A percentile compares a stretch with the other conserved stretches of the same genome.
Conservation (phyloP, 176 grass and related monocot species). For the Avena eriantha region DNA sequence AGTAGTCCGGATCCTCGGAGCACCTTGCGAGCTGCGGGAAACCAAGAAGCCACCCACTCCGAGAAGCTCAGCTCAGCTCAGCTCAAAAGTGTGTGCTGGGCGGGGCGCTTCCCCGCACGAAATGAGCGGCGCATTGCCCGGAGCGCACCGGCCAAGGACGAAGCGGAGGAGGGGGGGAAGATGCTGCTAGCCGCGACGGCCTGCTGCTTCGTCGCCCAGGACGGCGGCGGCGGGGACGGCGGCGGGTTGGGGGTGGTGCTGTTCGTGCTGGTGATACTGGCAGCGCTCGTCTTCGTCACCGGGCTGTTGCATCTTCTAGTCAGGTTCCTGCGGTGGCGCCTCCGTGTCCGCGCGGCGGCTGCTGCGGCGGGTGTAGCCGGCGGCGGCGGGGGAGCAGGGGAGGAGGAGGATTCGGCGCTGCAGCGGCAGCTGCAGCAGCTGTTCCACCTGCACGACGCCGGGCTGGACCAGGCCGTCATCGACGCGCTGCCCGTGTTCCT, state of each 20-base stretch:
- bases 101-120: slow-evolving; percentile 30
- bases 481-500: slow-evolving; percentile 95
- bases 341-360: slow-evolving; percentile 16
- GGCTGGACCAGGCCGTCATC: slow-evolving; percentile 90
- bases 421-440: slow-evolving; percentile 93
- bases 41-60: slow-evolving; percentile 36
- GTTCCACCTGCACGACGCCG: slow-evolving; percentile 85
- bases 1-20: slow-evolving; percentile 38
- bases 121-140: slow-evolving; percentile 46
- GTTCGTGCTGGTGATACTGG: slow-evolving; percentile 64
- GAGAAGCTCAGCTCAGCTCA: slow-evolving; percentile 15
- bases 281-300: slow-evolving; percentile 65
- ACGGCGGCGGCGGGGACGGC: neutral
- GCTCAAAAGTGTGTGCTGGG: too few relatives aligned
- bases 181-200: slow-evolving; percentile 13
- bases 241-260: slow-evolving; percentile 54
- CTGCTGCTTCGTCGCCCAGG: neutral
- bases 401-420: slow-evolving; percentile 43
- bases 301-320: slow-evolving; percentile 74
- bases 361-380: neutral
- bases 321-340: slow-evolving; percentile 56
- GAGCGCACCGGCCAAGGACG: slow-evolving; percentile 1
- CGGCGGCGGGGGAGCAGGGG: neutral
- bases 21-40: slow-evolving; percentile 42
- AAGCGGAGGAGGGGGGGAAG: neutral